These are phyloP conservation scores for Oehlia diaphana DNA, from an alignment of 192 early-diverging fungal species.

Conservation along the genomic window DNA sequence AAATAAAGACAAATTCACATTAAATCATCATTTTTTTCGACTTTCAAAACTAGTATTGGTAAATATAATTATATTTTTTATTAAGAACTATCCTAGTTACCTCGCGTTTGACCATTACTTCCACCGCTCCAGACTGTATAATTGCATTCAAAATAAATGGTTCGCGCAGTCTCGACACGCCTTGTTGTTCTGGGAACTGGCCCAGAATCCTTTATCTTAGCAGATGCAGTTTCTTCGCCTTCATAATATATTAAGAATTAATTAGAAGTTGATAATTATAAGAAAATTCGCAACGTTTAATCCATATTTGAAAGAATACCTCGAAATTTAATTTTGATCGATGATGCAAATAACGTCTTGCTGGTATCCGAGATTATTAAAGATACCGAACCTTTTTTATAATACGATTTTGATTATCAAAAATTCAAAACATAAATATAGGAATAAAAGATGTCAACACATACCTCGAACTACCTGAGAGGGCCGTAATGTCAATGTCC, in stretches of 20 bases:
- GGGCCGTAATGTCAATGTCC: constrained; percentile 1
- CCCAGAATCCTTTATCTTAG: not conserved
- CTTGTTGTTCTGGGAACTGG: not conserved
- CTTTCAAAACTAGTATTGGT: too few species aligned
- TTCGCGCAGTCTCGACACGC: not conserved
- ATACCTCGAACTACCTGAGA: constrained; percentile 22
- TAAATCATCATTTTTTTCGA: not conserved
- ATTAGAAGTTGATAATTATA: not conserved
- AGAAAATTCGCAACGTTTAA: not conserved
- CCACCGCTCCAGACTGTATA: not conserved
- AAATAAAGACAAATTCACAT: not conserved
- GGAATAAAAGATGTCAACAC: not conserved
- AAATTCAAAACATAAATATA: not conserved
- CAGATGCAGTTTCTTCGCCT: not conserved
- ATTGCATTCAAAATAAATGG: constrained; percentile 8
- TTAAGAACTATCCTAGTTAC: not conserved
- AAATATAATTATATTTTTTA: too few species aligned
- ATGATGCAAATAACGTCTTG: not conserved
- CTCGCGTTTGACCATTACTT: not conserved
- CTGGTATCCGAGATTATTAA: not conserved
- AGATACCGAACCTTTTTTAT: not conserved
- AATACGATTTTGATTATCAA: not conserved
- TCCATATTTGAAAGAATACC: not conserved
- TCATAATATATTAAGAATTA: not conserved
- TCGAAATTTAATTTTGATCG: constrained; percentile 12